A percentile compares a stretch with the other conserved stretches of the same genome.
phyloP scores from a whole-genome alignment of 441 rosid genomes.

The Theobroma grandiflorum region DNA sequence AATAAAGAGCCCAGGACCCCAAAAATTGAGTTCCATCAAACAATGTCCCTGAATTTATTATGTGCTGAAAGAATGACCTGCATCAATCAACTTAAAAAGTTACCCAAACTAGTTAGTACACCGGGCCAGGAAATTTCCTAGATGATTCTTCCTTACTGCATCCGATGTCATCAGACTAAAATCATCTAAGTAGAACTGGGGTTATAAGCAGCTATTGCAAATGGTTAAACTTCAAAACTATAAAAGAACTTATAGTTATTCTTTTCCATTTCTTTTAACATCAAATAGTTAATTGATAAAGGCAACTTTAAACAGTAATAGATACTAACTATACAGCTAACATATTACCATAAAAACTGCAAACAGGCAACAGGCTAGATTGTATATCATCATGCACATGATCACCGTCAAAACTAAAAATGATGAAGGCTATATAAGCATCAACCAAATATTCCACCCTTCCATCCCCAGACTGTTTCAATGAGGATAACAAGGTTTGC shows the following conservation, averaged over 20 bases:
- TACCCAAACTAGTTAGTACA: neutral
- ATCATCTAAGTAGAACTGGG: neutral
- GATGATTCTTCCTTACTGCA: conserved; percentile 1
- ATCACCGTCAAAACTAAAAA: neutral
- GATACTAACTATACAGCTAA: neutral
- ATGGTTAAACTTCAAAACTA: conserved; percentile 12
- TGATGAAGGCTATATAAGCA: neutral
- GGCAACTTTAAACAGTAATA: neutral
- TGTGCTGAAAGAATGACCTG: neutral
- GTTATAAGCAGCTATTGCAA: neutral
- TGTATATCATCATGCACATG: neutral
- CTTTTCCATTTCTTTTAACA: neutral
- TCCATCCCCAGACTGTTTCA: conserved; percentile 9
- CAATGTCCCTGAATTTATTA: too few relatives aligned
- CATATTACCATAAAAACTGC: neutral
- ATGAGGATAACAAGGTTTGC: neutral
- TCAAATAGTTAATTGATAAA: neutral
- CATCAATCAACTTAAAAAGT: neutral
- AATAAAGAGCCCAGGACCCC: too few relatives aligned
- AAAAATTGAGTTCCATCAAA: too few relatives aligned
- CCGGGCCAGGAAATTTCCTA: neutral
- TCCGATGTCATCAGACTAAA: neutral
- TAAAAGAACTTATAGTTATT: neutral
- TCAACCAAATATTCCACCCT: neutral
- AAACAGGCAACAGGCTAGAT: neutral